A percentile compares a stretch with the other conserved stretches of the same genome.
These are phyloP conservation scores for Aegle marmelos DNA, from an alignment of 345 rosid species.

Conservation along the genomic window DNA sequence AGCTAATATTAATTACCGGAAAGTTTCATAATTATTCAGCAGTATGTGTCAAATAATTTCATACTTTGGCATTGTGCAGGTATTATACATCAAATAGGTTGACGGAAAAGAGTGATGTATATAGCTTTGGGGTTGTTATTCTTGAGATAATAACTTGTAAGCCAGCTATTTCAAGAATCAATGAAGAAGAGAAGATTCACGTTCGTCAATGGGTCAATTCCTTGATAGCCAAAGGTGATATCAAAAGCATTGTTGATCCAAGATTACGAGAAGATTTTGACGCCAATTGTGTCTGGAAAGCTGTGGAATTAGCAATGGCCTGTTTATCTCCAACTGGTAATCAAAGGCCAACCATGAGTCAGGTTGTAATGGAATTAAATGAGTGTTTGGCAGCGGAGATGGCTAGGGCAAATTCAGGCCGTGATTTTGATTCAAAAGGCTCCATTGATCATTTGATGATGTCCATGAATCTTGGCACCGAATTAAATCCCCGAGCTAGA, in stretches of 20 bases:
- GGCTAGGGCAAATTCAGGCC: background rate
- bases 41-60: background rate
- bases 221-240: constrained; percentile 40
- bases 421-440: background rate
- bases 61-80: constrained; percentile 14
- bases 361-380: constrained; percentile 31
- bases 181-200: constrained; percentile 10
- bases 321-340: constrained; percentile 31
- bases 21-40: too few species aligned
- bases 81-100: constrained; percentile 29
- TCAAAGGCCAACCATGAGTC: constrained; percentile 35
- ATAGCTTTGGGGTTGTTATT: constrained; percentile 44
- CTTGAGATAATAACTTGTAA: constrained; percentile 36
- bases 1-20: too few species aligned
- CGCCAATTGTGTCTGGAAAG: constrained; percentile 39
- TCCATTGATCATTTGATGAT: background rate
- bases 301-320: constrained; percentile 43
- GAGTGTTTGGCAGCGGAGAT: constrained; percentile 22
- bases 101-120: constrained; percentile 44
- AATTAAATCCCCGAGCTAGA: constrained; percentile 1
- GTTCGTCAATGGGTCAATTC: constrained; percentile 34
- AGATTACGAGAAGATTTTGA: constrained; percentile 33
- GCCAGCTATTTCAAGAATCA: constrained; percentile 20
- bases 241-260: constrained; percentile 38
- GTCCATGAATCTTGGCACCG: background rate